phyloP scores from a whole-genome alignment of 2,329 filamentous ascomycete species.

The Arthrobotrys conoides region DNA sequence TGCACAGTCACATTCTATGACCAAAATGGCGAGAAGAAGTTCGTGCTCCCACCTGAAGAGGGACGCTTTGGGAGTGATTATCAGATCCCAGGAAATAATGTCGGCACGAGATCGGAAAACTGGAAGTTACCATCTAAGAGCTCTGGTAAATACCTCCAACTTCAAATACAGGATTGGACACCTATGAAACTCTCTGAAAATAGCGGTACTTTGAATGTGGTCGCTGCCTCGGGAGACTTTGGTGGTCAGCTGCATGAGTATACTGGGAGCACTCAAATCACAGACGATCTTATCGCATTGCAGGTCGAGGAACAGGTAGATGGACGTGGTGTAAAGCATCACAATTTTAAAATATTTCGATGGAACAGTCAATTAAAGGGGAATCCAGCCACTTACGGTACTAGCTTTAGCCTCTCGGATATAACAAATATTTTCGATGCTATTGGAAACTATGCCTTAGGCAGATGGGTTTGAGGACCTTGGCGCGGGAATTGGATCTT shows the following conservation, averaged over 20 bases:
- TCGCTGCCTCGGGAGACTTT: not conserved
- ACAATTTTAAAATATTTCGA: not conserved
- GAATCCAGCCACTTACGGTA: no score
- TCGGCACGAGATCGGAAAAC: not conserved
- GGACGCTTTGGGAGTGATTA: not conserved
- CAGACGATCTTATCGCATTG: not conserved
- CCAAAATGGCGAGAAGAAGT: not conserved
- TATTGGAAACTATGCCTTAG: no score
- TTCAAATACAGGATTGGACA: not conserved
- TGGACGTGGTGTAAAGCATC: not conserved
- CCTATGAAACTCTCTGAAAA: not conserved
- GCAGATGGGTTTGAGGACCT: no score
- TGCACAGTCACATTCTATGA: slow-evolving; percentile 3
- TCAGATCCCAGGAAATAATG: not conserved
- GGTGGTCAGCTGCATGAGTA: not conserved
- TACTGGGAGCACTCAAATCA: not conserved
- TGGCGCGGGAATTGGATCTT: no score
- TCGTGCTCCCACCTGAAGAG: not conserved
- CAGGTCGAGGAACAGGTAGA: not conserved
- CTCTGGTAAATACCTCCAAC: not conserved
- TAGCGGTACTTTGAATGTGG: not conserved
- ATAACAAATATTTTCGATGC: no score
- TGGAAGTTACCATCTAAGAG: not conserved
- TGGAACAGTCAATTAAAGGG: not conserved
- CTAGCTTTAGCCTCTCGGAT: no score